phyloP scores from a whole-genome alignment of 176 grass and related monocot genomes.

The Bothriochloa decipiens region DNA sequence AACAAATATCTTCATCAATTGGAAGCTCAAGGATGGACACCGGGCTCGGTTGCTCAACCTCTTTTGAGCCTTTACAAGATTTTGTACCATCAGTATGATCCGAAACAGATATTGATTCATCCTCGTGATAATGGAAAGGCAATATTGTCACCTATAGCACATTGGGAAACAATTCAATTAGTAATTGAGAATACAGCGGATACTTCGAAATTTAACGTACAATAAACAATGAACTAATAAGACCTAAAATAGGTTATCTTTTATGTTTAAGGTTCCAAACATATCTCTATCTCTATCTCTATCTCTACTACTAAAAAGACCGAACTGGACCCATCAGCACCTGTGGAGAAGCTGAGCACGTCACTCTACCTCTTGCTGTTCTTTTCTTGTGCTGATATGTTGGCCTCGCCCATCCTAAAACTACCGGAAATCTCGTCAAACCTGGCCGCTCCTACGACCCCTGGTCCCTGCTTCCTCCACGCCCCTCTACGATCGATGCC shows the following conservation, averaged over 20 bases:
- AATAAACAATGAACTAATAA: neutral
- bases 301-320: neutral
- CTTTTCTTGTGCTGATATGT: neutral
- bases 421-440: neutral
- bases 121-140: constrained; percentile 6
- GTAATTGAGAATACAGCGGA: neutral
- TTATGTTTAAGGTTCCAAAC: constrained; percentile 18
- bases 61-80: constrained; percentile 45
- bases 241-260: neutral
- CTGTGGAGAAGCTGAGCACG: neutral
- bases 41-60: constrained; percentile 62
- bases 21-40: constrained; percentile 64
- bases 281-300: neutral
- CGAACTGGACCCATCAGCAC: neutral
- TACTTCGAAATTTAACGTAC: constrained; percentile 6
- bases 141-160: constrained; percentile 42
- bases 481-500: neutral
- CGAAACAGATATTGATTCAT: constrained; percentile 34
- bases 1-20: constrained; percentile 55
- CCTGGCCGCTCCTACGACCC: neutral
- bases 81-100: constrained; percentile 38
- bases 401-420: neutral
- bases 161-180: neutral
- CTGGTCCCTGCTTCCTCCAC: neutral
- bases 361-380: neutral